Evolutionary conservation across 2,329 filamentous ascomycete species (phyloP).

Genomic region (Clarireedia paspali): DNA sequence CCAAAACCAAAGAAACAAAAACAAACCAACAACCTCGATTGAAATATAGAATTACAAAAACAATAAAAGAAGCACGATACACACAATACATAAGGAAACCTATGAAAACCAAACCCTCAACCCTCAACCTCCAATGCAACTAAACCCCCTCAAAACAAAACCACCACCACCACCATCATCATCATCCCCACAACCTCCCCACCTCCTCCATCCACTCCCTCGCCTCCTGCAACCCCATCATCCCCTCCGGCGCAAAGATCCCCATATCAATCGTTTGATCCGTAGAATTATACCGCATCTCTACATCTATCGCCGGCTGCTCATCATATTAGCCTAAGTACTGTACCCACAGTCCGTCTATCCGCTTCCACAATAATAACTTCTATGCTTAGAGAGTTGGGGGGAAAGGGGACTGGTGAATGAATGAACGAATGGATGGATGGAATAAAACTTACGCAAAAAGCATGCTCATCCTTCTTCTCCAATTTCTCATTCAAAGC

Average conservation of each 20-base stretch:
- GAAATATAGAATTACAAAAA: too few relatives aligned
- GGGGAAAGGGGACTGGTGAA: too few relatives aligned
- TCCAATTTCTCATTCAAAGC: not conserved
- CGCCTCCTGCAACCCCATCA: constrained; percentile 18
- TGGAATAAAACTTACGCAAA: too few relatives aligned
- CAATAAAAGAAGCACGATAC: too few relatives aligned
- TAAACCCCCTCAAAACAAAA: not conserved
- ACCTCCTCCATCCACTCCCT: constrained; percentile 5
- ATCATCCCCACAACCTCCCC: not conserved
- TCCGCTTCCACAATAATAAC: too few relatives aligned
- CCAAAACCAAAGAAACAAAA: too few relatives aligned
- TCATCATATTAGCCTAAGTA: not conserved
- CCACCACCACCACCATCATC: not conserved
- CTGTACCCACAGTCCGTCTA: too few relatives aligned
- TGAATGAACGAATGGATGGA: too few relatives aligned
- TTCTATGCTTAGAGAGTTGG: not conserved
- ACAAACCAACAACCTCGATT: too few relatives aligned
- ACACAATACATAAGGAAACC: not conserved
- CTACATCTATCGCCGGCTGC: constrained; percentile 28
- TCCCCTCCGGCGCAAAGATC: constrained; percentile 22
- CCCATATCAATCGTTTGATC: constrained; percentile 23
- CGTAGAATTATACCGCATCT: constrained; percentile 20
- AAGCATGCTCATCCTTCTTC: not conserved
- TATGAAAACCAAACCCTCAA: not conserved
- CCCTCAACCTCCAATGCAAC: not conserved